Percentiles rank a stretch among this genome's conserved stretches.
Evolutionary conservation across 441 rosid species (phyloP).

Genomic region (Brassica balearica): DNA sequence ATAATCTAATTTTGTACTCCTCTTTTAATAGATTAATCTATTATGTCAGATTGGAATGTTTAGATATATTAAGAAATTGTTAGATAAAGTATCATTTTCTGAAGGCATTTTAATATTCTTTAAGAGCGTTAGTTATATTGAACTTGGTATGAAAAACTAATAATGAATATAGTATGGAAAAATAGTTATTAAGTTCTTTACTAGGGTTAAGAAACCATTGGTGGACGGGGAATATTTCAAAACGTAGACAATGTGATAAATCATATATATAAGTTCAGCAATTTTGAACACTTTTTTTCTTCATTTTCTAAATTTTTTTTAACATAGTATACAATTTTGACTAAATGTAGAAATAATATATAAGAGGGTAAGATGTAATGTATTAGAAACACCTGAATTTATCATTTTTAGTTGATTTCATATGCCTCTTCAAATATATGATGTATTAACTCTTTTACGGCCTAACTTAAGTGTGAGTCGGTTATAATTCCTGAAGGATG

Average conservation of each 20-base stretch:
- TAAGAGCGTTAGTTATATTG: neutral
- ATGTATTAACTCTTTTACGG: neutral
- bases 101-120: neutral
- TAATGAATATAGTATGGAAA: neutral
- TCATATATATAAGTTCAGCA: neutral
- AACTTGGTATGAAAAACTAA: neutral
- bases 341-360: neutral
- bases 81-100: neutral
- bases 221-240: neutral
- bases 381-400: neutral
- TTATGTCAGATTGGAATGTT: constrained; percentile 30
- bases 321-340: neutral
- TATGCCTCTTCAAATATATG: neutral
- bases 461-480: neutral
- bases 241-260: neutral
- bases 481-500: neutral
- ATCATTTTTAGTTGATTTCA: neutral
- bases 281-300: no score
- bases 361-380: neutral
- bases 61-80: constrained; percentile 5
- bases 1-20: no score
- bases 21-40: neutral
- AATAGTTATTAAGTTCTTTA: neutral
- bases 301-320: neutral
- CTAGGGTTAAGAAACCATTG: neutral